Evolutionary conservation across 2,329 filamentous ascomycete genomes (phyloP), one percentile per base, ranked within the genome.

Genomic region (Macrophomina pseudophaseolina): DNA sequence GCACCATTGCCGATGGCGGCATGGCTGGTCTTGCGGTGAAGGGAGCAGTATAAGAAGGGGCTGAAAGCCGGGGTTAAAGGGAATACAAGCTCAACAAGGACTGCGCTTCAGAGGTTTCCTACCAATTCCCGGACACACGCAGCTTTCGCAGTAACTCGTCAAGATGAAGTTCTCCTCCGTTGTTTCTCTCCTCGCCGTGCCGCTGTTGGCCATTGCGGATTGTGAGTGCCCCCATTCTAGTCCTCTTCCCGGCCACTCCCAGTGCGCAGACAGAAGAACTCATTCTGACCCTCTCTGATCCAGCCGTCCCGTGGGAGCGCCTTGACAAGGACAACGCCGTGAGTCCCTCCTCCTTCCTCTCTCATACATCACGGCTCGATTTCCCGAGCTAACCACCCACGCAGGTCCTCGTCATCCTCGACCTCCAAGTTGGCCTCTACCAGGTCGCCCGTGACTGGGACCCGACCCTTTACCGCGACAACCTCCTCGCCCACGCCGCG

Each of bases 401-500:
- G 16, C 28, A 85, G 82, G 75, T 85, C 42, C 83, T 89, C 58
- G 75, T 89, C 30, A 83, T 89, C 56, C 80, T 89, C 48, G 87
- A 89, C 71, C 79, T 87, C 66, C 87, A 89, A 73, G 82, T 86
- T 68, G 87, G 87, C 32, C 83, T 89, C 49, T 87, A 84, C 73
- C 78, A 80, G 52, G 71, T 87, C 5, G 88, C 88, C 44, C 85
- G 89, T 46, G 91, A 94, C 78, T 91, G 85, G 73, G 85, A 89
- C 66, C 80, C 87, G 12, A 86, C 84, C 9, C 83, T 89, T 42
- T 93, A 87, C 82, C 84, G 85, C 68, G 86, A 90, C 74, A 87
- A 87, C 76, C 87, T 92, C 69, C 79, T 91, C 49, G 90, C 88
- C 1, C 90, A 92, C 70, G 85, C 90, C 18, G 85, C 85, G 5